phyloP scores from a whole-genome alignment of 179 eudicot species.

The Amaranthus tricolor region DNA sequence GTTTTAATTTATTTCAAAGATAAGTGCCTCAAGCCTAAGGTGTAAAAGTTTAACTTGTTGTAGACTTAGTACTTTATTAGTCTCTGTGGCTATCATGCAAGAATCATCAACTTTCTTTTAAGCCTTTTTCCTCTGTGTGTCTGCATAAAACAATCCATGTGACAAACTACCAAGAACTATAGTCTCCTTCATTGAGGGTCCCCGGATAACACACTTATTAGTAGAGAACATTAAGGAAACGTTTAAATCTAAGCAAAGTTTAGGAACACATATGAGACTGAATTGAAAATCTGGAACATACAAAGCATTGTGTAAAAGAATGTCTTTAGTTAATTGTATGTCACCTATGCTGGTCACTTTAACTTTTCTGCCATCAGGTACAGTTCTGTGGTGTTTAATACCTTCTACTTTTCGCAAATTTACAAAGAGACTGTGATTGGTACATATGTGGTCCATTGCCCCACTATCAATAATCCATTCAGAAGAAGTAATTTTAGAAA shows the following conservation, averaged over 20 bases:
- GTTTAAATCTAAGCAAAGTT: neutral
- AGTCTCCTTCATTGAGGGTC: neutral
- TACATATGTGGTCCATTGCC: neutral
- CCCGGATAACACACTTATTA: neutral
- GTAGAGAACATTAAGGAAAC: neutral
- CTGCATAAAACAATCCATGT: neutral
- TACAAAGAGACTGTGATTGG: neutral
- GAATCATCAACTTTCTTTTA: neutral
- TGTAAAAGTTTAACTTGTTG: neutral
- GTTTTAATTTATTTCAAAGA: neutral
- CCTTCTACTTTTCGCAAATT: neutral
- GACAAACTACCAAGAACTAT: neutral
- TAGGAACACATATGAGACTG: neutral
- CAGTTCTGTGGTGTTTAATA: too few relatives aligned
- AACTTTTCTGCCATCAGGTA: neutral
- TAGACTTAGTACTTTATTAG: neutral
- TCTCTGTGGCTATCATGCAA: neutral
- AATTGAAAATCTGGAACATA: neutral
- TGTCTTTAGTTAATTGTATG: neutral
- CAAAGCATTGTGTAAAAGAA: neutral
- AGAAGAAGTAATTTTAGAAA: neutral
- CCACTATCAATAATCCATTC: neutral
- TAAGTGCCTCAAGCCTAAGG: neutral
- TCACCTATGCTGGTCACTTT: neutral
- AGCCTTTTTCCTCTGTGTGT: neutral